Evolutionary conservation across 2,329 filamentous ascomycete genomes (phyloP).

Genomic region (Trichoderma afroharzianum): DNA sequence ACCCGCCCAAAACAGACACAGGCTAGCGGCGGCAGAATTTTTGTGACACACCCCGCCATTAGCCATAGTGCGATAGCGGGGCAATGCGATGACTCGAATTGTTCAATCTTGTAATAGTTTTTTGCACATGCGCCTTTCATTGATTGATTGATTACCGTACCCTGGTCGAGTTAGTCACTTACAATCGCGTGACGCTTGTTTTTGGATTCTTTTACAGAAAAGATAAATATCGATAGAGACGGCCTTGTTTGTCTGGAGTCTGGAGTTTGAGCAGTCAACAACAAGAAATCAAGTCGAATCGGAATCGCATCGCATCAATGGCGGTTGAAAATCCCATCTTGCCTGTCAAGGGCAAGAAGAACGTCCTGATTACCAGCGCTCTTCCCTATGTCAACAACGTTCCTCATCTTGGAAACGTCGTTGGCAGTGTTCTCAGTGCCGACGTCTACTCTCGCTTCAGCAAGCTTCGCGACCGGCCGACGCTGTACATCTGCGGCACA

Average conservation of each 20-base stretch:
- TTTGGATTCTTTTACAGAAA: background rate
- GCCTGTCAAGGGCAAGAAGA: conserved; percentile 71
- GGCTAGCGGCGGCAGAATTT: conserved; percentile 16
- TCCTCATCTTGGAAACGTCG: conserved; percentile 84
- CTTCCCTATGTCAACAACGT: conserved; percentile 75
- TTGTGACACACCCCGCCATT: conserved; percentile 17
- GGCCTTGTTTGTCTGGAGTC: background rate
- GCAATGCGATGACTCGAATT: conserved; percentile 14
- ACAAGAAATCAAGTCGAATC: background rate
- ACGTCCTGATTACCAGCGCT: conserved; percentile 88
- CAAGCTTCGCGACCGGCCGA: conserved; percentile 73
- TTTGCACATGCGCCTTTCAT: conserved; percentile 13
- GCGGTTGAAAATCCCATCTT: conserved; percentile 43
- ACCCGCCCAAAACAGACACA: background rate
- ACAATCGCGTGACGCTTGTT: background rate
- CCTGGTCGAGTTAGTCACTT: conserved; percentile 1
- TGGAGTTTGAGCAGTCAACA: background rate
- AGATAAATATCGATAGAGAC: background rate
- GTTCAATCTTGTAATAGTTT: background rate
- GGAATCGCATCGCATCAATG: conserved; percentile 1
- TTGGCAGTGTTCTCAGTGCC: conserved; percentile 82
- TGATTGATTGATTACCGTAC: conserved; percentile 3
- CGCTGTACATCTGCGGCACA: conserved; percentile 75
- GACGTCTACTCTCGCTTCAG: conserved; percentile 83
- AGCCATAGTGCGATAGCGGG: conserved; percentile 13